These are phyloP conservation scores for Leishmania tarentolae DNA, from an alignment of 208 protist genomes.

Conservation along the genomic window DNA sequence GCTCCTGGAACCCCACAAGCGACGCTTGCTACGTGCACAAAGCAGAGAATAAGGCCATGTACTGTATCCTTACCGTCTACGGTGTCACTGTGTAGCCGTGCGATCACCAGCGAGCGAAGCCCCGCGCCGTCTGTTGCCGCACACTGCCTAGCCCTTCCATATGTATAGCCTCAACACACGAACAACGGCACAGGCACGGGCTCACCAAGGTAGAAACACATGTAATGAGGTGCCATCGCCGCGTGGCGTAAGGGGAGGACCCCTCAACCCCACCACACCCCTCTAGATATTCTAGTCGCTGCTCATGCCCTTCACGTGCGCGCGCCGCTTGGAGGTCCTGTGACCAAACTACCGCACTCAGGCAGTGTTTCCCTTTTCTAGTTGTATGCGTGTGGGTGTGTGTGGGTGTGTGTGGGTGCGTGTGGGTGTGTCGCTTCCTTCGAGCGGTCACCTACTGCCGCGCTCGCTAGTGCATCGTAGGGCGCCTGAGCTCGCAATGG, in stretches of 20 bases:
- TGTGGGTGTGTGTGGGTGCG: background rate
- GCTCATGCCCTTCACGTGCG: background rate
- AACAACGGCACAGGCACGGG: background rate
- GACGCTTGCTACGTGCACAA: constrained; percentile 88
- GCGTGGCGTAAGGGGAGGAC: background rate
- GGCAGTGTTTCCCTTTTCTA: too few species aligned
- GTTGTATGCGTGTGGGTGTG: too few species aligned
- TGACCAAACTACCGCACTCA: background rate
- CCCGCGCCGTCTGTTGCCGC: background rate
- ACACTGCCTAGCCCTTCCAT: background rate
- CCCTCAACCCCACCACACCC: background rate
- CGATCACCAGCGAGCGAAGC: background rate
- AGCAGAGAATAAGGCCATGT: constrained; percentile 80
- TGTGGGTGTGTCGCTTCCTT: background rate
- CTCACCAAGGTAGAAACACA: background rate
- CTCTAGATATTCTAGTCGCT: background rate
- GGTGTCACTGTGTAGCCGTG: constrained; percentile 61
- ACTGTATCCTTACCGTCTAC: constrained; percentile 87
- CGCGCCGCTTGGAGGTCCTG: background rate
- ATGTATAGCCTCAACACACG: background rate
- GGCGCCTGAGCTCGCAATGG: too few species aligned
- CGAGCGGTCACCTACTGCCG: background rate
- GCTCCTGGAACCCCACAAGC: constrained; percentile 88
- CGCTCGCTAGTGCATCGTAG: too few species aligned
- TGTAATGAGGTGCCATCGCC: background rate